Evolutionary conservation across 2,329 filamentous ascomycete genomes (phyloP), one percentile per base, ranked within the genome.

Genomic region (Claviceps purpurea): DNA sequence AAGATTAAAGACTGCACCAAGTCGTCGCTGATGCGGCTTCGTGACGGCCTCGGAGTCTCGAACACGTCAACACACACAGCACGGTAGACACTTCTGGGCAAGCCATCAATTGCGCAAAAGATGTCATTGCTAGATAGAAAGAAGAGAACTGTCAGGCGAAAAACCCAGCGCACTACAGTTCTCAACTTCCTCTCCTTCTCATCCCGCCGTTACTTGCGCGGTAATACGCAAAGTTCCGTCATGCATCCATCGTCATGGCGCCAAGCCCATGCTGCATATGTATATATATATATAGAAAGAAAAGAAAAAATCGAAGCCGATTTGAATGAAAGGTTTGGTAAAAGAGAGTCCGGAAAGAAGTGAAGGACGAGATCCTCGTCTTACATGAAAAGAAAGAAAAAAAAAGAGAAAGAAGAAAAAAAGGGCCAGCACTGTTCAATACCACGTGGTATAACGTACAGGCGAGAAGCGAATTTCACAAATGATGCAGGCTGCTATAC

Each of bases 401-500:
- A 1, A 60, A 60, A 60, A 47, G 20, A 52, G 56, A 41, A 38
- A 44, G n/a, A 53, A 57, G 20, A 61, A 60, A 60, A 24, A 54
- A 57, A 30, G 60, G 61, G 60, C 50, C 40, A 64, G 61, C 57
- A 63, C 66, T 60, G 62, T 62, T 57, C 62, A 59, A 58, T 65
- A 63, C 59, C 63, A 53, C 57, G 53, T 60, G 56, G 57, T 62
- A 61, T 62, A 66, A 65, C 59, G 59, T 68, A 67, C 64, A 68
- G 57, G 54, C 58, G 58, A 65, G 61, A 66, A 67, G 61, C 55
- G 61, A 64, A 66, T 60, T 51, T 47, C 13, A 52, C 24, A 34
- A 30, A 30, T 30, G 7, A 43, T 44, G 46, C 39, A 34, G 30
- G 30, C 38, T 44, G 42, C 13, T 50, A 38, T 48, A 5, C 49